These are phyloP conservation scores for Lentinula guzmanii DNA, from an alignment of 768 basidiomycete genomes.

Conservation along the genomic window DNA sequence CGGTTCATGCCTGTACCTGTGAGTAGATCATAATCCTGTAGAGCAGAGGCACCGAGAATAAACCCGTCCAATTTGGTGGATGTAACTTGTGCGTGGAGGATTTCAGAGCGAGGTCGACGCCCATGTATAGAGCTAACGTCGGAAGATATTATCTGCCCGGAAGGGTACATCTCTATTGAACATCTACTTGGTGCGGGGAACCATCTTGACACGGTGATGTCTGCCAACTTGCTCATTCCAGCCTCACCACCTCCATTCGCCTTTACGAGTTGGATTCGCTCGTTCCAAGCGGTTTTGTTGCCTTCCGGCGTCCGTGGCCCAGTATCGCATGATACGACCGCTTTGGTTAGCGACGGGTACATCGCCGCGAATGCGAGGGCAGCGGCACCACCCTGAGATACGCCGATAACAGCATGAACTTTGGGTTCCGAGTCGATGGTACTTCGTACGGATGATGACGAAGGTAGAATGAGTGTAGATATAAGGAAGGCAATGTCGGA, in stretches of 20 bases:
- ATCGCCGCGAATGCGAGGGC: slow-evolving; percentile 39
- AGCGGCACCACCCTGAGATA: slow-evolving; percentile 48
- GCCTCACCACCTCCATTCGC: slow-evolving; percentile 11
- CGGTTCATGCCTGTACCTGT: slow-evolving; percentile 9
- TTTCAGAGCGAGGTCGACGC: slow-evolving; percentile 3
- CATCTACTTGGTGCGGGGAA: slow-evolving; percentile 36
- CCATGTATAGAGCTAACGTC: slow-evolving; percentile 23
- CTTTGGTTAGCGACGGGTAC: slow-evolving; percentile 26
- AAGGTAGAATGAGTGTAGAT: slow-evolving; percentile 23
- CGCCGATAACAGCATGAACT: slow-evolving; percentile 42
- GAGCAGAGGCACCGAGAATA: slow-evolving; percentile 36
- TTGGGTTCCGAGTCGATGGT: slow-evolving; percentile 15
- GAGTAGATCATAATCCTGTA: slow-evolving; percentile 38
- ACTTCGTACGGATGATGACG: slow-evolving; percentile 1
- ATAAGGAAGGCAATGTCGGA: slow-evolving; percentile 37
- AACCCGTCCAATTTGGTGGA: slow-evolving; percentile 37
- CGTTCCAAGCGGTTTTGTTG: slow-evolving; percentile 45
- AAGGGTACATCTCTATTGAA: slow-evolving; percentile 4
- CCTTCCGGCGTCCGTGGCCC: slow-evolving; percentile 35
- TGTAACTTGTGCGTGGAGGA: slow-evolving; percentile 14
- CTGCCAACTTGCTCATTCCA: slow-evolving; percentile 36
- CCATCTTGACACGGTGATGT: slow-evolving; percentile 41
- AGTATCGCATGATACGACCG: slow-evolving; percentile 46
- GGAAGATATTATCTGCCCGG: slow-evolving; percentile 8
- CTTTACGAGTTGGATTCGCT: slow-evolving; percentile 31